Base-by-base conservation (phyloP, 352 stramenopile genomes). In the Globisporangium viniferum region DNA sequence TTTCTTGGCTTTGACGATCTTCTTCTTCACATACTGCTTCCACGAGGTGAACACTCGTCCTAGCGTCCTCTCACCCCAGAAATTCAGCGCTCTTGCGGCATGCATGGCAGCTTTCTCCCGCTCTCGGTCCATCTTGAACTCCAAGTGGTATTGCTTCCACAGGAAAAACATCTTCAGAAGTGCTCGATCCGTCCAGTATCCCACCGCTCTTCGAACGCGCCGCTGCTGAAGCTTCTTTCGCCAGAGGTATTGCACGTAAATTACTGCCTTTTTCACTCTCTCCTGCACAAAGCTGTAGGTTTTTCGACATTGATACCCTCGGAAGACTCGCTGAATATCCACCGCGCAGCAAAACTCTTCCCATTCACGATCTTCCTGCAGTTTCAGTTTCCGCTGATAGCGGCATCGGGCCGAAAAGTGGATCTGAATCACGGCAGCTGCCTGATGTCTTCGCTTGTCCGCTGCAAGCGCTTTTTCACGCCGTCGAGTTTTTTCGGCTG, bases 211-310 rank as follows among this genome's bases (percentile, higher is more conserved):
- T 4, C 80, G 77, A 10, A 89, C 75, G 5, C 78, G 75, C 12
- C 82, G 80, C 39, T 84, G 72, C 6, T 83, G 65, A 39, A 75
- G 69, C 15, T 75, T 70, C 22, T 78, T 82, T 0, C 83, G 78
- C 85, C 83, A 93, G 24, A 70, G 56, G 41, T 88, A 89, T 63
- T 93, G 83, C 8, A 91, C 69, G 33, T 82, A 75, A 27, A 90
- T 69, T 1, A 90, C 73, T 1, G 75, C 77, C 44, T 67, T 78
- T 5, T 62, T 77, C 0, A 81, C 66, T 31, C 78, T 75, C 8
- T 66, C 59, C 31, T 74, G 70, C 5, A 86, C 77, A 29, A 77
- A 78, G 8, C 33, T 46, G 65, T 90, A 91, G 12, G 61, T 68
- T 8, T 76, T 69, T 33, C 85, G 80, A 54, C 67, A 80, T 1